Base-by-base conservation (phyloP, 1,284 basidiomycete species). In the Pisolithus thermaeus region DNA sequence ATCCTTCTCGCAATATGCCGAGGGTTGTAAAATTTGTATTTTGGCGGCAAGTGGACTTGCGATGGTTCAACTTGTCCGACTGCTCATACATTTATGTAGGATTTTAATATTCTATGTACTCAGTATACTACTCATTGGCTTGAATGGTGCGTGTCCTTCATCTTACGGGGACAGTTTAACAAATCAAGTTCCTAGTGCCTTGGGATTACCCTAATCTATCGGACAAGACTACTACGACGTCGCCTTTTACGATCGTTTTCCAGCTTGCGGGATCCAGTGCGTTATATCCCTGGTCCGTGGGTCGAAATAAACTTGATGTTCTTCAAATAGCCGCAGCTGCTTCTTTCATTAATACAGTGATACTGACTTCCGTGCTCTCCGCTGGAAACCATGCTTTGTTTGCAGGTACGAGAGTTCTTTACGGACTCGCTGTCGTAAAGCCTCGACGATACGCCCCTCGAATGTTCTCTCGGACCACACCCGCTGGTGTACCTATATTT, bases 351-450 rank as follows among this genome's bases (percentile, higher is more conserved):
- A 90, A 90, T 63, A 80, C 84, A 3, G 87, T 90, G 45, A 80
- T 90, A 54, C 73, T 90, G 40, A 84, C 85, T 0, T 88, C 86
- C 1, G 87, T 87, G 20, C 72, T 90, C 38, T 89, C 87, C 12
- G 87, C 85, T 23, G 87, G 87, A 0, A 90, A 90, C 58, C 87
- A 90, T 60, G 87, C 87, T 0, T 70, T 90, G 32, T 90, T 87
- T 58, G 84, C 87, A 3, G 87, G 87, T 1, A 90, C 87, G 4
- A 78, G 87, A 47, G 83, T 90, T 11, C 73, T 90, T 1, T 88
- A 87, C 58, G 81, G 82, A 11, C 76, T 90, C 30, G 73, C 87
- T 3, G 70, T 77, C 8, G 73, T 79, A 8, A 64, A 65, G 7
- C 81, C 83, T 27, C 71, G 61, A 8, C 76, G 66, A 16, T 78